Evolutionary conservation across 768 basidiomycete species (phyloP).

Genomic region (Phlebiopsis flavidoalba): DNA sequence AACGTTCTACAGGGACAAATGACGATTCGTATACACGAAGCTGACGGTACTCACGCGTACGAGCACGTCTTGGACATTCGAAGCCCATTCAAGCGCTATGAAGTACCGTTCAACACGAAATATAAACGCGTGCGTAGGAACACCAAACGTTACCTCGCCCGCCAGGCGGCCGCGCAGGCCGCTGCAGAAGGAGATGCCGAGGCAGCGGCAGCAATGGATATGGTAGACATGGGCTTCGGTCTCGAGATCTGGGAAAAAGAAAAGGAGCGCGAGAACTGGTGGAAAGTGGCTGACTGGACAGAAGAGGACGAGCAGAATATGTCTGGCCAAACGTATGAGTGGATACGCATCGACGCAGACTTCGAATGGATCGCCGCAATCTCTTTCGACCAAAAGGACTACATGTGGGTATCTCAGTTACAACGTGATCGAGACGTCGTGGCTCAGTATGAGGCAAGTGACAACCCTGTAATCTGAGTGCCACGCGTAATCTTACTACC

Average conservation of each 20-base stretch:
- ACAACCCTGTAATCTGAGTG: conserved; percentile 1
- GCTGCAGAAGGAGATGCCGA: conserved; percentile 90
- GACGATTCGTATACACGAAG: conserved; percentile 98
- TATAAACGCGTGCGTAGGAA: conserved; percentile 95
- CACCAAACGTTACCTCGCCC: conserved; percentile 91
- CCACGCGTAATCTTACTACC: conserved; percentile 3
- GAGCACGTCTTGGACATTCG: conserved; percentile 96
- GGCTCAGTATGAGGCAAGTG: conserved; percentile 87
- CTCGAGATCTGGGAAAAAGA: conserved; percentile 96
- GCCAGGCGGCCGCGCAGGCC: conserved; percentile 89
- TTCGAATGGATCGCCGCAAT: conserved; percentile 98
- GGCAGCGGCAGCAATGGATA: conserved; percentile 88
- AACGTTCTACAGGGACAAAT: conserved; percentile 72
- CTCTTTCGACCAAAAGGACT: conserved; percentile 92
- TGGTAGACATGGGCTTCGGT: conserved; percentile 92
- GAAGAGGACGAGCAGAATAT: conserved; percentile 93
- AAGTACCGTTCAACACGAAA: conserved; percentile 97
- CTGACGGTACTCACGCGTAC: conserved; percentile 95
- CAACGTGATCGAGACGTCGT: conserved; percentile 95
- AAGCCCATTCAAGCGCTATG: conserved; percentile 84
- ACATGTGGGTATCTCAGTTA: conserved; percentile 97
- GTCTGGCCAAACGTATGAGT: conserved; percentile 96
- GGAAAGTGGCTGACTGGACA: conserved; percentile 92
- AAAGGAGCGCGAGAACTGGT: conserved; percentile 88
- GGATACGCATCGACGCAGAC: conserved; percentile 98